Evolutionary conservation across 352 stramenopile species (phyloP), one percentile per base, ranked within the genome.

Genomic region (Phytophthora macrochlamydospora): DNA sequence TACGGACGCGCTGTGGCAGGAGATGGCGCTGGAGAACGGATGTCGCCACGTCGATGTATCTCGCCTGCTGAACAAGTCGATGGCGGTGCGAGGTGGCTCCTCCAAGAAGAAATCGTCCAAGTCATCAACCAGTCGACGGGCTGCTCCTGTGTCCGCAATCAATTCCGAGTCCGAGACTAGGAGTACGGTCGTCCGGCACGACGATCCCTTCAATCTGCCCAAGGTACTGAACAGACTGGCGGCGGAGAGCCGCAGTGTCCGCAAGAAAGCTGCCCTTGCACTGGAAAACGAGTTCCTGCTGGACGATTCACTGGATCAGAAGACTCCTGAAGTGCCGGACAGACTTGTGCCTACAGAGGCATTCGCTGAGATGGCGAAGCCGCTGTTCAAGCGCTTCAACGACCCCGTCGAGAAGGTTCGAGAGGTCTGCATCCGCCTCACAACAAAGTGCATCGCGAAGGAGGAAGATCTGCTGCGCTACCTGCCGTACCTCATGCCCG

Each of bases 351-450:
- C 56, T 5, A 45, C 13, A 7, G 53, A 59, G 1, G 38, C 35
- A 0, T 87, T 94, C 56, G 56, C 57, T 8, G 71, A 81, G 35
- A 75, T 94, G 32, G 83, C 82, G 42, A 94, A 93, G 49, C 73
- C 81, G 24, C 64, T 95, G 9, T 92, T 95, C 62, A 92, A 89
- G 65, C 83, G 86, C 30, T 93, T 95, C 53, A 93, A 92, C 51
- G 87, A 94, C 61, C 81, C 81, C 6, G 62, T 93, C 7, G 87
- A 95, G 40, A 93, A 91, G 48, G 83, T 94, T 12, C 75, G 87
- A 8, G 85, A 91, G 13, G 67, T 90, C n/a, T 86, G 78, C 61
- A 78, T 95, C 29, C 76, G 73, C 5, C 40, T 94, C 32, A 70
- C 62, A 5, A 91, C 70, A 13, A 62, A 62, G 32, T 88, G 78